These are phyloP conservation scores for Kluyveromyces sp. DNA, from an alignment of 1,139 yeast species.

Conservation along the genomic window DNA sequence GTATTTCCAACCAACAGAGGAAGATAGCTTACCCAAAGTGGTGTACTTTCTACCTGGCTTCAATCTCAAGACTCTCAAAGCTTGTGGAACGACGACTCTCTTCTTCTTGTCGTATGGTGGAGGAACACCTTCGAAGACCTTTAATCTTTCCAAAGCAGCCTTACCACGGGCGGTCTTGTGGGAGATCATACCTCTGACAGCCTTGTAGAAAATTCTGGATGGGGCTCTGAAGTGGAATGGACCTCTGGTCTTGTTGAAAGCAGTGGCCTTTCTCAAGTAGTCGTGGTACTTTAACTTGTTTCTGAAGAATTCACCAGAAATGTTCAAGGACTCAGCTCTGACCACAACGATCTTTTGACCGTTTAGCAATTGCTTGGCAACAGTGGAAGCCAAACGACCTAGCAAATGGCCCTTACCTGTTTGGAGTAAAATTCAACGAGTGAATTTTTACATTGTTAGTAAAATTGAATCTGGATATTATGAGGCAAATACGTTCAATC, in stretches of 20 bases:
- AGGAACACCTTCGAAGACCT: slow-evolving; percentile 99
- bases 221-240: slow-evolving; percentile 99
- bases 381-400: slow-evolving; percentile 99
- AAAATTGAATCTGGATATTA: neutral
- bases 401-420: slow-evolving; percentile 95
- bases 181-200: slow-evolving; percentile 98
- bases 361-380: slow-evolving; percentile 96
- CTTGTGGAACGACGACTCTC: slow-evolving; percentile 99
- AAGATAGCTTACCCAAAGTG: slow-evolving; percentile 92
- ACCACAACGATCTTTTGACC: slow-evolving; percentile 98
- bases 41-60: slow-evolving; percentile 99
- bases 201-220: slow-evolving; percentile 98
- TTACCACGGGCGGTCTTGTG: slow-evolving; percentile 99
- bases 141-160: slow-evolving; percentile 98
- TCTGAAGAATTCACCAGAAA: slow-evolving; percentile 99
- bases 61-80: slow-evolving; percentile 97
- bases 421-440: slow-evolving; percentile 1
- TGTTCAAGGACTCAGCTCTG: slow-evolving; percentile 97
- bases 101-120: slow-evolving; percentile 99
- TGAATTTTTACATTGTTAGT: slow-evolving; percentile 13
- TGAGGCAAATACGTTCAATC: neutral
- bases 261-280: slow-evolving; percentile 98
- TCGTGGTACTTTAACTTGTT: slow-evolving; percentile 99
- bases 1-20: slow-evolving; percentile 99
- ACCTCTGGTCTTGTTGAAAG: slow-evolving; percentile 98